Evolutionary conservation across 805 yeast species (phyloP), one percentile per base, ranked within the genome.

Genomic region (Hyphopichia homilentoma): DNA sequence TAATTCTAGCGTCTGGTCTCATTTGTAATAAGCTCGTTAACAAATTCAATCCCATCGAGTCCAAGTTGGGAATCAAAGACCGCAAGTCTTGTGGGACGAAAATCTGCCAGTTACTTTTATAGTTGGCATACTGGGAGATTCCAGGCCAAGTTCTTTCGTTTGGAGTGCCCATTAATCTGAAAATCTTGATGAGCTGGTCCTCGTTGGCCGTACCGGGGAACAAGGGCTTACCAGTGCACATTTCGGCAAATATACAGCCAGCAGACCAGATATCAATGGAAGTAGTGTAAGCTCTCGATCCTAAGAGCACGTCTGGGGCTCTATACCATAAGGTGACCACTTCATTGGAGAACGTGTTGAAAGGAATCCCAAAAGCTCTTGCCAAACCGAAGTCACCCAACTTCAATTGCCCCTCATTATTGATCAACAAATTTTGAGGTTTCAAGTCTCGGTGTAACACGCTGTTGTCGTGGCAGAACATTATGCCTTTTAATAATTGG

Each of bases 221-320:
- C 32, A 93, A 67, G 1, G 98, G 97, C 50, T 90, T 82, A 20
- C 98, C 96, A n/a, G 96, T 85, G 52, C 93, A 83, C 97, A 93
- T 90, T 54, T 93, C 98, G 3, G 97, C 97, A 57, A 93, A 75
- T 34, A 93, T 93, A 62, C 98, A 93, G 11, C 98, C 98, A 11
- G 96, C 94, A 12, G 96, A 87, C 98, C 98, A 93, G 65, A 93
- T 86, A 56, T 93, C 98, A 39, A 93, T 94, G 6, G 96, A 89
- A 0, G 98, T 93, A 28, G 96, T 84, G 61, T 93, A 93, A 35
- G 94, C 90, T 47, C 96, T 78, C 3, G 96, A 87, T 2, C 98
- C 98, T 52, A 93, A 71, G 32, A 93, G 67, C 19, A 93, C 97
- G 55, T 90, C 98, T 0, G 98, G 98, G 0, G 97, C 96, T 43